Evolutionary conservation across 2,329 filamentous ascomycete genomes (phyloP).

Genomic region (Claviceps citrina): DNA sequence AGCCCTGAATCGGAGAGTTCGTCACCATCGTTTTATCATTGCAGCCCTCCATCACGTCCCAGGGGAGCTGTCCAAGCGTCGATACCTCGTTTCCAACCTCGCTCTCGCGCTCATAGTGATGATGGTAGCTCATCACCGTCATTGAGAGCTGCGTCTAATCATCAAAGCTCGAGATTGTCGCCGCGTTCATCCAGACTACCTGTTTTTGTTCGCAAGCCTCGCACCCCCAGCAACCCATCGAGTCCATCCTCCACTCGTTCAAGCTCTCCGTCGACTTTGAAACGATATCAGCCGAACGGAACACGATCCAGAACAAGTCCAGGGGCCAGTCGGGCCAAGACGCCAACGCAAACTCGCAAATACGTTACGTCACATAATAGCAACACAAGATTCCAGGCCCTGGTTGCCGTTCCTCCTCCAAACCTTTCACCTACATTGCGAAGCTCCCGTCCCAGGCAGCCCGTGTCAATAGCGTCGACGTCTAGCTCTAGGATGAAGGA

Average conservation of each 20-base stretch:
- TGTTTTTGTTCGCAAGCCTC: conserved; percentile 29
- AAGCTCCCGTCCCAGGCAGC: conserved; percentile 67
- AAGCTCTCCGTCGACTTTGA: conserved; percentile 36
- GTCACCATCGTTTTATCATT: conserved; percentile 55
- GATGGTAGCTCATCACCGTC: conserved; percentile 24
- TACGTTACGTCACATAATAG: conserved; percentile 34
- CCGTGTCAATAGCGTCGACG: conserved; percentile 61
- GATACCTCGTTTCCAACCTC: conserved; percentile 17
- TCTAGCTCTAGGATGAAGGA: conserved; percentile 52
- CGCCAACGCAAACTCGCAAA: conserved; percentile 27
- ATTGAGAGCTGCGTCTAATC: conserved; percentile 14
- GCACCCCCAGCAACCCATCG: conserved; percentile 28
- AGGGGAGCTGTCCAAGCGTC: neutral
- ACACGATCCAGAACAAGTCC: conserved; percentile 23
- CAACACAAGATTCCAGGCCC: conserved; percentile 51
- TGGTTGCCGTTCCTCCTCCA: conserved; percentile 53
- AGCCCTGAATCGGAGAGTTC: conserved; percentile 41
- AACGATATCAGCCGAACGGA: conserved; percentile 26
- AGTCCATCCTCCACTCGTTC: conserved; percentile 39
- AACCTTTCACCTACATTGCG: conserved; percentile 66
- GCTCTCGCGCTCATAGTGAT: conserved; percentile 45
- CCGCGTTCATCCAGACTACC: conserved; percentile 28
- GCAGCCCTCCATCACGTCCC: conserved; percentile 13
- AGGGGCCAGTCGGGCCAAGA: conserved; percentile 27
- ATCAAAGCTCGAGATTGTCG: conserved; percentile 15